Evolutionary conservation across 2,329 filamentous ascomycete genomes (phyloP), one percentile per base, ranked within the genome.

Genomic region (Emydomyces testavorans): DNA sequence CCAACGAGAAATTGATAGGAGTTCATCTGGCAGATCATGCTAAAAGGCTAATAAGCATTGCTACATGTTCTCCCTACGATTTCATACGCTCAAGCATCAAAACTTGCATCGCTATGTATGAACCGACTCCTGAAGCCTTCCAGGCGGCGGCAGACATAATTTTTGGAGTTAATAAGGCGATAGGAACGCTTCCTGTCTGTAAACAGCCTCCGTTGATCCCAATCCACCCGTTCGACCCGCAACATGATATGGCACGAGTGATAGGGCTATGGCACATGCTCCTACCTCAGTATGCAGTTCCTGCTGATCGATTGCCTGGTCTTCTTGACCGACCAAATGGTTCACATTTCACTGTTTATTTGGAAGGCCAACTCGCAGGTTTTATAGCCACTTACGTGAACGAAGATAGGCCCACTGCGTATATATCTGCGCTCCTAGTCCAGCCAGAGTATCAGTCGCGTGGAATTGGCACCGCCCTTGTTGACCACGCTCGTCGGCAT

Each of bases 71-170:
- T 52, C 68, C 69, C 1, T 71, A 70, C 47, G 69, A 71, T 50
- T 69, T 71, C 21, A 54, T 71, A 3, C 61, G 62, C 7, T 49
- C 50, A 1, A 54, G 53, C 6, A 58, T 69, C 24, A 59, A 60
- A 44, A 71, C 68, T 15, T 71, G 71, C 42, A 60, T 71, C 28
- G 55, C 66, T 4, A 70, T 65, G 4, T 70, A 71, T 44, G 69
- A 71, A 43, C 68, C 68, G 11, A 71, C 66, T 0, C 43, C 61
- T 10, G 65, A 67, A 38, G 68, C 68, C 2, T 71, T 71, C 48
- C 53, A 57, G 16, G 62, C 65, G 7, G 67, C 66, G 5, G 56
- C 61, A 2, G 57, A 64, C 39, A 56, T 67, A 4, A 63, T 71
- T 15, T 71, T 71, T 48, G 66, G 67, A 7, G 36, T 48, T 2